Conservation (phyloP, 2,329 filamentous ascomycete genomes). For the Plectosphaerella plurivora region DNA sequence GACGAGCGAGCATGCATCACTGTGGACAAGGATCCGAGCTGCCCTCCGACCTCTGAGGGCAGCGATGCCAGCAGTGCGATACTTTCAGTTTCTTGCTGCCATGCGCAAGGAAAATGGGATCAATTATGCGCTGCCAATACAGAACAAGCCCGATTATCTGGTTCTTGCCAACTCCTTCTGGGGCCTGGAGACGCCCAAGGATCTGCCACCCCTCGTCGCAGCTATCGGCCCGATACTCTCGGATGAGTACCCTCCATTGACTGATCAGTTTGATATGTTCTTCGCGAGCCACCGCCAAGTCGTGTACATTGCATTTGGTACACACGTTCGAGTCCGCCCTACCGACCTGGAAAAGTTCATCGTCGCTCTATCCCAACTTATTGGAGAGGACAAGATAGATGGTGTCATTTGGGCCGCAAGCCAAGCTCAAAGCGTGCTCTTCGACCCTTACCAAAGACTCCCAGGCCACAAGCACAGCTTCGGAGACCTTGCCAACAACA, state of each 20-base stretch:
- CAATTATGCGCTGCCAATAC: slow-evolving; percentile 18
- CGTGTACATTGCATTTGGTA: slow-evolving; percentile 36
- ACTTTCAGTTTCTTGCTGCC: slow-evolving; percentile 17
- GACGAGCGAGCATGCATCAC: slow-evolving; percentile 31
- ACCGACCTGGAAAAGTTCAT: slow-evolving; percentile 26
- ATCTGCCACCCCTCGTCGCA: slow-evolving; percentile 32
- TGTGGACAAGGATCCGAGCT: slow-evolving; percentile 29
- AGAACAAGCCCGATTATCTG: slow-evolving; percentile 33
- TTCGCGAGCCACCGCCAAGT: slow-evolving; percentile 22
- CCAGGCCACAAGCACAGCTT: slow-evolving; percentile 21
- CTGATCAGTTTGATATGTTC: slow-evolving; percentile 20
- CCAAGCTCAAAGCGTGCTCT: slow-evolving; percentile 14
- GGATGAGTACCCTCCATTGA: slow-evolving; percentile 26
- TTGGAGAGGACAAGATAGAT: slow-evolving; percentile 21
- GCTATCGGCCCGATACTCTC: slow-evolving; percentile 34
- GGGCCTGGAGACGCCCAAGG: slow-evolving; percentile 34
- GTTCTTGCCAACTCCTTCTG: slow-evolving; percentile 39
- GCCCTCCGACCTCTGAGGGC: slow-evolving; percentile 24
- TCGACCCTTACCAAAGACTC: slow-evolving; percentile 18
- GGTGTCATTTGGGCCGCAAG: slow-evolving; percentile 33
- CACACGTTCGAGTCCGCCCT: slow-evolving; percentile 28
- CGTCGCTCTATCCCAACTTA: not conserved
- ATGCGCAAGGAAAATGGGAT: slow-evolving; percentile 31
- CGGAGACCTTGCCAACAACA: slow-evolving; percentile 20
- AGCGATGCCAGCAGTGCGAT: slow-evolving; percentile 6